Percentiles rank a stretch among this genome's conserved stretches.
These are phyloP conservation scores for Gossypium longicalyx DNA, from an alignment of 345 rosid species.

Conservation along the genomic window DNA sequence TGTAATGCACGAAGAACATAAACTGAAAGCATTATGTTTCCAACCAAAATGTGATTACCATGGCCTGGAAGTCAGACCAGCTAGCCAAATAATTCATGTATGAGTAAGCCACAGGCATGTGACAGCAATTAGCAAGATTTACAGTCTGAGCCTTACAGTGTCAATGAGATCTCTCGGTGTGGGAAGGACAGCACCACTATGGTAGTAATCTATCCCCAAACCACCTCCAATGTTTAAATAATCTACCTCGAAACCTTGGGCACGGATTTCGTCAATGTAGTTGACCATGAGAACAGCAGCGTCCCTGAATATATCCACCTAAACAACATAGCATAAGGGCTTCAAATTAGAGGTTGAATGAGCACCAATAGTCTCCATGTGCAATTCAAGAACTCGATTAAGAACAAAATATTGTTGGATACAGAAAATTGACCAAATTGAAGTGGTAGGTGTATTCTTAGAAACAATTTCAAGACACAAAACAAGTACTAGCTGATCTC, in stretches of 20 bases:
- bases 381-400: slow-evolving; percentile 1
- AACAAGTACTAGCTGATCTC: not conserved
- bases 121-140: slow-evolving; percentile 8
- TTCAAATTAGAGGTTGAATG: slow-evolving; percentile 11
- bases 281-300: slow-evolving; percentile 92
- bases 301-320: slow-evolving; percentile 97
- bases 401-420: not conserved
- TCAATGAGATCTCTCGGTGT: slow-evolving; percentile 90
- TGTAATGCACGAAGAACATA: not conserved
- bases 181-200: slow-evolving; percentile 82
- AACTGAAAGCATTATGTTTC: not conserved
- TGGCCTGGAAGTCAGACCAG: not conserved
- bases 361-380: not conserved
- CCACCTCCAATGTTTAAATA: slow-evolving; percentile 98
- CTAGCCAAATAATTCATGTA: slow-evolving; percentile 2
- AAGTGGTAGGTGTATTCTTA: not conserved
- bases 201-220: slow-evolving; percentile 94
- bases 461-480: not conserved
- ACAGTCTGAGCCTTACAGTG: slow-evolving; percentile 53
- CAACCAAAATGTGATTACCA: slow-evolving; percentile 2
- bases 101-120: not conserved
- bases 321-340: slow-evolving; percentile 15
- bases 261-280: slow-evolving; percentile 79
- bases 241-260: slow-evolving; percentile 86
- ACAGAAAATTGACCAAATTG: not conserved